Conservation (phyloP, 257 asterid genomes). For the Solanum pimpinellifolium region DNA sequence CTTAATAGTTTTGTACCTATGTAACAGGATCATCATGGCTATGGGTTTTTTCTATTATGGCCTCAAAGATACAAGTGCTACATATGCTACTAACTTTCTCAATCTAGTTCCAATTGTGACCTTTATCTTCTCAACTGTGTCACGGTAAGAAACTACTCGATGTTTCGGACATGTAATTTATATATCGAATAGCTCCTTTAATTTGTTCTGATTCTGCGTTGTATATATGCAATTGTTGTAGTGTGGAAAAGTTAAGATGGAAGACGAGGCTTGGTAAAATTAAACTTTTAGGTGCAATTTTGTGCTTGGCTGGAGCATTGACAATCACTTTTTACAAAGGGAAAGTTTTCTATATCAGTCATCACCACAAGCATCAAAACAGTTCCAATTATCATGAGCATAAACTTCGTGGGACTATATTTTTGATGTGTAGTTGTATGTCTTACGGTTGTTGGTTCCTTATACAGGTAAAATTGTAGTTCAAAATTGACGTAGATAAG, state of each 20-base stretch:
- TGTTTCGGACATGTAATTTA: not conserved
- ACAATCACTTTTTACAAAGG: conserved; percentile 39
- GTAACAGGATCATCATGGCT: conserved; percentile 44
- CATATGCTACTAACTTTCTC: conserved; percentile 57
- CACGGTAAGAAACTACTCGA: conserved; percentile 17
- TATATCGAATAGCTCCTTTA: not conserved
- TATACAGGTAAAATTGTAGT: conserved; percentile 26
- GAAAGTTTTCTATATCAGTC: conserved; percentile 14
- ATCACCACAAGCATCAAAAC: not conserved
- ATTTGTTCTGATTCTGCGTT: not conserved
- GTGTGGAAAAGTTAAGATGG: conserved; percentile 31
- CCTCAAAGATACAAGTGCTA: conserved; percentile 54
- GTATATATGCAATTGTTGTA: not conserved
- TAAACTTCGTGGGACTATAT: conserved; percentile 41
- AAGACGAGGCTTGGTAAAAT: conserved; percentile 21
- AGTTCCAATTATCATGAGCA: not conserved
- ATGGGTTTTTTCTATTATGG: conserved; percentile 58
- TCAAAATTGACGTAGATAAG: not conserved
- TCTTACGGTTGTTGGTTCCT: conserved; percentile 49
- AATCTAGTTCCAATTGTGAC: conserved; percentile 46
- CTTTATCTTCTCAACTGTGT: conserved; percentile 28
- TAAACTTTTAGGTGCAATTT: conserved; percentile 25
- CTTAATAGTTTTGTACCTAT: not conserved
- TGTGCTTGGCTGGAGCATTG: conserved; percentile 53
- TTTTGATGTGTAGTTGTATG: conserved; percentile 27